A percentile compares a stretch with the other conserved stretches of the same genome.
Evolutionary conservation across 495 filamentous ascomycete genomes (phyloP).

Genomic region (Neurospora africana): DNA sequence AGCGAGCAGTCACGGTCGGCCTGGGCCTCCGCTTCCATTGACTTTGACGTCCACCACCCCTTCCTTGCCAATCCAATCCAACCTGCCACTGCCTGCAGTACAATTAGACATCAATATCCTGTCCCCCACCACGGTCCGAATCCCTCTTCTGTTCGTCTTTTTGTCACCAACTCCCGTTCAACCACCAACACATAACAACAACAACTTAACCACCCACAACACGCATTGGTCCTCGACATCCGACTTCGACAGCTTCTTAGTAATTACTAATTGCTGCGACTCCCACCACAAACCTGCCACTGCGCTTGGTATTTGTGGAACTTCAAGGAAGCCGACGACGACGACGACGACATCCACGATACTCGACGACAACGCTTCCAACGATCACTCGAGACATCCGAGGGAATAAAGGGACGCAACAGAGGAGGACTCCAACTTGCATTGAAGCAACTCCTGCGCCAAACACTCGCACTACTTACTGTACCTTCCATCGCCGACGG

Average conservation of each 20-base stretch:
- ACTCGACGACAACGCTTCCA: not conserved
- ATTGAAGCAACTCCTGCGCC: not conserved
- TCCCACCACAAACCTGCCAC: not conserved
- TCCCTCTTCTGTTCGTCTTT: constrained; percentile 8
- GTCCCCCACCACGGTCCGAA: constrained; percentile 23
- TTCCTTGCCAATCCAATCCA: not conserved
- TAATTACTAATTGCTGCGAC: not conserved
- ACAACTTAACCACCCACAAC: not conserved
- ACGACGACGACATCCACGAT: not conserved
- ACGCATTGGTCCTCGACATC: not conserved
- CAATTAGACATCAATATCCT: constrained; percentile 26
- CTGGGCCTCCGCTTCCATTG: constrained; percentile 7
- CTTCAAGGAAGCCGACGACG: not conserved
- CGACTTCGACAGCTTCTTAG: not conserved
- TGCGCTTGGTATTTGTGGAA: not conserved
- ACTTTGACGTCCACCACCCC: constrained; percentile 6
- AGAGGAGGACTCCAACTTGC: not conserved
- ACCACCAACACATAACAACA: constrained; percentile 1
- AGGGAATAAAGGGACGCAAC: not conserved
- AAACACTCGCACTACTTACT: not conserved
- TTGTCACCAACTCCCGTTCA: constrained; percentile 9
- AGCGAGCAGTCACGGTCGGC: constrained; percentile 8
- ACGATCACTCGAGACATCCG: not conserved
- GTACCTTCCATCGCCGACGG: not conserved
- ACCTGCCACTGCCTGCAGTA: constrained; percentile 2